Evolutionary conservation across 441 rosid genomes (phyloP).

Genomic region (Melastoma candidum): DNA sequence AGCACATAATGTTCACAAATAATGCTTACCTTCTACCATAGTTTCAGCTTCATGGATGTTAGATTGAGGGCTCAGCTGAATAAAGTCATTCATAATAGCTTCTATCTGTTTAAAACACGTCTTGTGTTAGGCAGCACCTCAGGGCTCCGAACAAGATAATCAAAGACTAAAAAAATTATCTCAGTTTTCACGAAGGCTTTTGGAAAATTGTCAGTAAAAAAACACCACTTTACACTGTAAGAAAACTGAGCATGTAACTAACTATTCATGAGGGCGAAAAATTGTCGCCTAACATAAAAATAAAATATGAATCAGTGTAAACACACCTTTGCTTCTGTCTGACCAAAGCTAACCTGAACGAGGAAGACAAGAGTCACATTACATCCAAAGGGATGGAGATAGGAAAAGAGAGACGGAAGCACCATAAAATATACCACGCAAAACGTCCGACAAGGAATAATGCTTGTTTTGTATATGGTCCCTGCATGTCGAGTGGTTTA

Average conservation of each 20-base stretch:
- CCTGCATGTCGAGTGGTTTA: slow-evolving; percentile 32
- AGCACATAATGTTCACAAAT: slow-evolving; percentile 4
- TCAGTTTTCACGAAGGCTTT: too few relatives aligned
- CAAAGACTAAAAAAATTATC: too few relatives aligned
- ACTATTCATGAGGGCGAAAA: too few relatives aligned
- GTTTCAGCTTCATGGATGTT: slow-evolving; percentile 88
- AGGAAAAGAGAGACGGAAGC: slow-evolving; percentile 3
- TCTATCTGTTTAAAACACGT: slow-evolving; percentile 48
- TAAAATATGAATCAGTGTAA: not conserved
- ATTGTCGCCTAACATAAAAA: too few relatives aligned
- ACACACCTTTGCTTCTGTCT: slow-evolving; percentile 93
- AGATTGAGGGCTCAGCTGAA: slow-evolving; percentile 75
- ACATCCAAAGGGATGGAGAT: not conserved
- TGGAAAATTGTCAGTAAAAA: too few relatives aligned
- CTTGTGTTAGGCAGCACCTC: not conserved
- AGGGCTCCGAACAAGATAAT: too few relatives aligned
- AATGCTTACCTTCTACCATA: slow-evolving; percentile 80
- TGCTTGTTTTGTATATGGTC: slow-evolving; percentile 76
- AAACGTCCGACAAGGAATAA: slow-evolving; percentile 88
- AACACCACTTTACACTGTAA: too few relatives aligned
- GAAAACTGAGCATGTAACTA: too few relatives aligned
- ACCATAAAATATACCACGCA: slow-evolving; percentile 49
- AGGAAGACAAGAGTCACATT: slow-evolving; percentile 15
- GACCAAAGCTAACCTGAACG: slow-evolving; percentile 81
- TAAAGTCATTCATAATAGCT: slow-evolving; percentile 86